Conservation (phyloP, 345 rosid species). For the Ceriops tagal region DNA sequence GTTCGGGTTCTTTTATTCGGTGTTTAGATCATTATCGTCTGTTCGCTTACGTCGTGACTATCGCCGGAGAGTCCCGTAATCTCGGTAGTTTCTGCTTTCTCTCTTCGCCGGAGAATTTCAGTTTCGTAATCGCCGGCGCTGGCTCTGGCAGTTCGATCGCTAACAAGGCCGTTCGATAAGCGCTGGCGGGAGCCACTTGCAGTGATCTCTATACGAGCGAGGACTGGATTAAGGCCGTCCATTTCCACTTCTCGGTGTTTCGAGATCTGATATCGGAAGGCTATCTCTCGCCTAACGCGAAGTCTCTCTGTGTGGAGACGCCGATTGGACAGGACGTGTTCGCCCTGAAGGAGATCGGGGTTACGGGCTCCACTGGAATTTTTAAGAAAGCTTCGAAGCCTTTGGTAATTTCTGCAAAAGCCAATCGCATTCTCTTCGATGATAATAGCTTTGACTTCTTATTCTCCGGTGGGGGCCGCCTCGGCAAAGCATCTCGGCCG, state of each 20-base stretch:
- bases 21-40: constrained; percentile 56
- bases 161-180: constrained; percentile 38
- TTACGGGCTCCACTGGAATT: constrained; percentile 62
- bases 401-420: constrained; percentile 57
- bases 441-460: constrained; percentile 65
- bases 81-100: constrained; percentile 86
- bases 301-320: constrained; percentile 70
- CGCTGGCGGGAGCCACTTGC: constrained; percentile 19
- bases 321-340: constrained; percentile 67
- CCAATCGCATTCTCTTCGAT: constrained; percentile 51
- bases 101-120: constrained; percentile 57
- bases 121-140: constrained; percentile 49
- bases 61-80: constrained; percentile 82
- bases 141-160: constrained; percentile 31
- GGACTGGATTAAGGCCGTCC: constrained; percentile 63
- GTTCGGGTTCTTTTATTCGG: constrained; percentile 64
- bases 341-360: constrained; percentile 79
- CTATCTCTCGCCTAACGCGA: constrained; percentile 52
- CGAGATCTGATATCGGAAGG: constrained; percentile 75
- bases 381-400: constrained; percentile 76
- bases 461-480: constrained; percentile 72
- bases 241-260: constrained; percentile 68
- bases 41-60: constrained; percentile 76
- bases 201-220: constrained; percentile 48
- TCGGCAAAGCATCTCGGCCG: constrained; percentile 50